Base-by-base conservation (phyloP, 106 monocot species). In the Platanthera zijinensis region DNA sequence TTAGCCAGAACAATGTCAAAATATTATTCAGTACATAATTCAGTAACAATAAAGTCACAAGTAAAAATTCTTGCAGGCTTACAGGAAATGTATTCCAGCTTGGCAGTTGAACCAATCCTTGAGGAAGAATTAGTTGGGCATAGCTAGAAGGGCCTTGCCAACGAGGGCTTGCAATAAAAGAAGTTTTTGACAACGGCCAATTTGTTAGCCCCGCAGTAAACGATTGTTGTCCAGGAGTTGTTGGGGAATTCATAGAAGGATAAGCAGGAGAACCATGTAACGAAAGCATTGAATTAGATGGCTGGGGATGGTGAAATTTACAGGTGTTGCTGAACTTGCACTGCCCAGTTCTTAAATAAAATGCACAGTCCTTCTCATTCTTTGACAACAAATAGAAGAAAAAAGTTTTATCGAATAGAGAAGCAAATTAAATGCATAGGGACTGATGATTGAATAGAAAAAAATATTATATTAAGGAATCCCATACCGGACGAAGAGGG, bases 271-370 rank as follows among this genome's bases (percentile, higher is more conserved):
- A 89, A 61, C 90, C 90, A 81, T 79, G 82, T 57, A 87, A 25
- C 19, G 87, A 80, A 78, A 78, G 72, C 85, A 89, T 79, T 18
- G 84, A 72, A 84, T 85, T 89, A 52, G 90, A 93, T 78, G 88
- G 94, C 51, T 91, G 84, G 22, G 97, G 97, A 88, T 99, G 97
- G 70, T 99, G 85, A 82, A 92, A 99, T 92, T 92, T 99, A 90
- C 97, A 99, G 15, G 94, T 99, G 63, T 71, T 83, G 45, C 86
- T 91, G 77, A 94, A 99, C 82, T 99, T 99, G 84, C 97, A 99
- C 57, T 85, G 84, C 53, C 91, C 91, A 8, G 91, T 94, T 79
- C 89, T 92, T 90, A 99, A 75, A 83, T 94, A 99, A 79, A 85
- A 94, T 79, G 88, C 79, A 81, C 97, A 99, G 66, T 94, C 92